These are phyloP conservation scores for Paraglomus occultum DNA, from an alignment of 192 early-diverging fungal genomes.

Conservation along the genomic window DNA sequence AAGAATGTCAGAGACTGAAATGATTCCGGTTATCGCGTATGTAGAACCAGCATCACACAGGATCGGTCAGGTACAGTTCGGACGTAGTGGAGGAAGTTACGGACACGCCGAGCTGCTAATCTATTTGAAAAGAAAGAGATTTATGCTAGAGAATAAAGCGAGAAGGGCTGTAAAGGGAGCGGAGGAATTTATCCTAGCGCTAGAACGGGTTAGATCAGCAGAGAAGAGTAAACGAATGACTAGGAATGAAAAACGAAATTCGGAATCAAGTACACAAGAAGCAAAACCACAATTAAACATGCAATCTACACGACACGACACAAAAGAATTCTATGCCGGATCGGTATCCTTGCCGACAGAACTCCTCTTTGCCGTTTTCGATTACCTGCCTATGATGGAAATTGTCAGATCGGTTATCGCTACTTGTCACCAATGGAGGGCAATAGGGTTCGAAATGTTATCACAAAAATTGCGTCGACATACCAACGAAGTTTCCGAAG, in stretches of 20 bases:
- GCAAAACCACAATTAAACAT: not conserved
- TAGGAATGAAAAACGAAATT: not conserved
- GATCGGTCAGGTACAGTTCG: not conserved
- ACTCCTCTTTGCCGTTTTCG: slow-evolving; percentile 6
- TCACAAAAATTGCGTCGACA: no score
- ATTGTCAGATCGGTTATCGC: slow-evolving; percentile 3
- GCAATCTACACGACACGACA: no score
- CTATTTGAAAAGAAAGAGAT: slow-evolving; percentile 1
- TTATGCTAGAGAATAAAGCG: not conserved
- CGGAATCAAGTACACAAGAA: not conserved
- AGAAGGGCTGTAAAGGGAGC: not conserved
- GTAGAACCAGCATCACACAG: not conserved
- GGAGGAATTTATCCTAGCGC: not conserved
- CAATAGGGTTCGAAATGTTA: slow-evolving; percentile 8
- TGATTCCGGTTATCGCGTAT: slow-evolving; percentile 7
- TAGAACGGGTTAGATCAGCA: not conserved
- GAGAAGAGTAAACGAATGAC: not conserved
- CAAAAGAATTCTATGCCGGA: no score
- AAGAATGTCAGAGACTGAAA: slow-evolving; percentile 23
- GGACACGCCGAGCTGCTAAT: slow-evolving; percentile 5
- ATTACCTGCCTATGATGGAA: not conserved
- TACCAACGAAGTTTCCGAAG: no score
- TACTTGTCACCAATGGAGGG: slow-evolving; percentile 20
- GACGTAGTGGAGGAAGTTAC: slow-evolving; percentile 4
- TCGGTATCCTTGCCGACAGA: not conserved